Base-by-base conservation (phyloP, 495 filamentous ascomycete genomes). In the Entonaema liquescens region DNA sequence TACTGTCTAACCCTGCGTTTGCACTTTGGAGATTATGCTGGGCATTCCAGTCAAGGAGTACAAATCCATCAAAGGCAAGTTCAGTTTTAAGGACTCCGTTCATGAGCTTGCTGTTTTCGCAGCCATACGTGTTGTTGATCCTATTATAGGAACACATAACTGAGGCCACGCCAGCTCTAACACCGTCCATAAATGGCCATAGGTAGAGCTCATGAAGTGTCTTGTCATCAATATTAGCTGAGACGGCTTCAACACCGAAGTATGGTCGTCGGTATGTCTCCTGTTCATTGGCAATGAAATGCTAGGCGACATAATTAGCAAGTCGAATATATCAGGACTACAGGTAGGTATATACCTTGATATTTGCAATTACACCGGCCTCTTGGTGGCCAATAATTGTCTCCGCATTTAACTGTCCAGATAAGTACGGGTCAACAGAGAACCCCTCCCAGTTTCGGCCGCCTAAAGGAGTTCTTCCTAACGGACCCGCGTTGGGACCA, bases 61-160 rank as follows among this genome's bases (percentile, higher is more conserved):
- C 86, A 65, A 86, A 90, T 6, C 90, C 90, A 50, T 89, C 82
- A 74, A 91, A 92, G 0, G 83, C 87, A 0, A 92, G 81, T 72
- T 92, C 89, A 2, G 79, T 81, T 72, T 92, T 92, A 11, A 92
- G 80, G 1, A 92, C 59, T 0, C 85, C 84, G 65, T 90, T 90
- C 50, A 91, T 77, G 0, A 82, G 70, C 31, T 90, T 86, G 67
- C 83, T 85, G 73, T 91, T 91, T 68, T 87, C 83, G 68, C 89
- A 93, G 5, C 85, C 84, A 61, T 89, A 89, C 1, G 85, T 89
- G 54, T 85, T 87, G 71, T 92, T 91, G 21, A 92, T 61, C 15
- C 88, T 84, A 40, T 91, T 86, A 70, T 93, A 93, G 11, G 88
- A 89, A 77, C 89, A 92, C 88, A 92, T 91, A 53, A 91, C 80